Evolutionary conservation across 106 monocot genomes (phyloP).

Genomic region (Alisma plantagoaquatica): DNA sequence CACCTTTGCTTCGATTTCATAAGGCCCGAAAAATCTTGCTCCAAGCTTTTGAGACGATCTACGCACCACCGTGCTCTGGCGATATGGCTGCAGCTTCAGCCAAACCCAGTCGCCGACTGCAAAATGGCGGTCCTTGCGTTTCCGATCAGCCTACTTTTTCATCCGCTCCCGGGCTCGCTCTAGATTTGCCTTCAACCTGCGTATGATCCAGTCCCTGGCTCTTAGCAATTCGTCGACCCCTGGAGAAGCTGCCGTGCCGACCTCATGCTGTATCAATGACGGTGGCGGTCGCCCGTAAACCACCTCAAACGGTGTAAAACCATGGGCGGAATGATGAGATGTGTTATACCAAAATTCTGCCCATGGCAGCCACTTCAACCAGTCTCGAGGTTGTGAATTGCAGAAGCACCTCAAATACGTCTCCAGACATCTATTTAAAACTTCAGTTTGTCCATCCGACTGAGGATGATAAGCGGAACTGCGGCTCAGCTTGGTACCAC

Average conservation of each 20-base stretch:
- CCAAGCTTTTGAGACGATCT: background rate
- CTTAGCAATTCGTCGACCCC: background rate
- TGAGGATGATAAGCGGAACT: background rate
- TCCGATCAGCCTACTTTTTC: background rate
- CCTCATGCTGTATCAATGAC: background rate
- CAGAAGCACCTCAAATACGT: conserved; percentile 1
- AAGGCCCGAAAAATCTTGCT: background rate
- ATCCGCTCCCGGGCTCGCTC: background rate
- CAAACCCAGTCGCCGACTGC: conserved; percentile 2
- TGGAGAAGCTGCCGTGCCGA: background rate
- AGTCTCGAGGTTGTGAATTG: background rate
- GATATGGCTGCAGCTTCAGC: background rate
- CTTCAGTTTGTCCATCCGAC: background rate
- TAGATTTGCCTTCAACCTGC: background rate
- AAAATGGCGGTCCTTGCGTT: background rate
- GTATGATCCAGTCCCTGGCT: background rate
- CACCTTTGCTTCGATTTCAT: background rate
- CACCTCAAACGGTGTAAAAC: conserved; percentile 3
- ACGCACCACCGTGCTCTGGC: background rate
- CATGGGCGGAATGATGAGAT: background rate
- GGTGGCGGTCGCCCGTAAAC: background rate
- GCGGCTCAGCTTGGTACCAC: background rate
- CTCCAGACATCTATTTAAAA: background rate
- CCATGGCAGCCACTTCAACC: background rate
- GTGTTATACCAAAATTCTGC: conserved; percentile 11